Conservation (phyloP, 1,139 yeast genomes). For the Wickerhamomyces sp. region DNA sequence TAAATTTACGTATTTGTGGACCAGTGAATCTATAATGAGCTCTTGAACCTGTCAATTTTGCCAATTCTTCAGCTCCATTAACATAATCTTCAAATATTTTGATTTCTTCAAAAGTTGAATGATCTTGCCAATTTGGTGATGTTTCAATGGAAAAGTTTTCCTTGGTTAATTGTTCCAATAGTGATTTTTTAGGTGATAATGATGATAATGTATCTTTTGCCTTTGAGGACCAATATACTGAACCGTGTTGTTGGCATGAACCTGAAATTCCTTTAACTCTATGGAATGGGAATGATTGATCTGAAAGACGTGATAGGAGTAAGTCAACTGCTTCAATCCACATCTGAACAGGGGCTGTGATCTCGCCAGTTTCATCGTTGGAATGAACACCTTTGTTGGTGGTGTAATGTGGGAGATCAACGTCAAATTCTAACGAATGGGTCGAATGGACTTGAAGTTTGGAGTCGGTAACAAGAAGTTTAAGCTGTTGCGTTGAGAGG, state of each 20-base stretch:
- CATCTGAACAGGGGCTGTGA: constrained; percentile 77
- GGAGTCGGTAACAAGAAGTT: constrained; percentile 61
- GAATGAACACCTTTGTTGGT: constrained; percentile 68
- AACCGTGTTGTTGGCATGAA: constrained; percentile 91
- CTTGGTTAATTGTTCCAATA: constrained; percentile 42
- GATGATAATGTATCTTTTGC: constrained; percentile 38
- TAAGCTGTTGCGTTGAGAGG: constrained; percentile 85
- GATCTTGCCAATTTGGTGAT: constrained; percentile 96
- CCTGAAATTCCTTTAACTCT: constrained; percentile 73
- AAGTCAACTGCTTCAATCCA: constrained; percentile 83
- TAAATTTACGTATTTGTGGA: constrained; percentile 75
- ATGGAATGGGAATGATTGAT: constrained; percentile 50
- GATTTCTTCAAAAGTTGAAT: constrained; percentile 72
- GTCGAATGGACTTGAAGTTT: constrained; percentile 49
- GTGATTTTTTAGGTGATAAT: constrained; percentile 26
- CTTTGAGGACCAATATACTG: constrained; percentile 66
- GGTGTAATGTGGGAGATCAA: constrained; percentile 51
- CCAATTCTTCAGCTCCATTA: constrained; percentile 63
- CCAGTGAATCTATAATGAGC: constrained; percentile 93
- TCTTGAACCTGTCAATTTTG: constrained; percentile 72
- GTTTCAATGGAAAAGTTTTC: constrained; percentile 54
- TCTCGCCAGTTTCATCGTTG: constrained; percentile 47
- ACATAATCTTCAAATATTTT: constrained; percentile 52
- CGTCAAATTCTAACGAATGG: constrained; percentile 69
- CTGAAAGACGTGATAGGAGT: constrained; percentile 50